Base-by-base conservation (phyloP, 139 green algal genomes). In the Micractinium sp. region DNA sequence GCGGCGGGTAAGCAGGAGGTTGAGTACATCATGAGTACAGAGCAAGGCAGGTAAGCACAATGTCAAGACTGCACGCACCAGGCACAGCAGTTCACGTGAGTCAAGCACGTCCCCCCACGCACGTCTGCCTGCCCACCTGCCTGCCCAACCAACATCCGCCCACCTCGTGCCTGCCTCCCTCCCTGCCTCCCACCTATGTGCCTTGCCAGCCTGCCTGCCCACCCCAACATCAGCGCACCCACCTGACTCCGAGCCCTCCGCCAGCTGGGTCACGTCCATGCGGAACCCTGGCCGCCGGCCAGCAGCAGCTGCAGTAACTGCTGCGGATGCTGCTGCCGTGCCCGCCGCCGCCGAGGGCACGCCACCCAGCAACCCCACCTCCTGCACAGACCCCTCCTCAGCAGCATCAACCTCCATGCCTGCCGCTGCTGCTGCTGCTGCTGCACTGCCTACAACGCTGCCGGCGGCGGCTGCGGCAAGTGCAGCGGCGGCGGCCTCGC, bases 241-340 rank as follows among this genome's bases (percentile, higher is more conserved):
- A 79, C 83, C 83, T 31, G 83, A 87, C 27, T 80, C 83, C 0
- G 83, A 87, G 38, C 41, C 38, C 29, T 87, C 83, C 33, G 83
- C 83, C 83, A 87, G 39, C 13, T 53, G 36, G 31, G 80, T 87
- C 14, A 87, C 41, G 18, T 87, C 66, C 71, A 89, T 29, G 53
- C 35, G 73, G 73, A 89, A 89, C 33, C 73, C 85, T 2, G 73
- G 85, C 1, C 74, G 85, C 47, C 53, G 36, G 14, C 13, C 23
- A 35, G 25, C 82, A 41, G 35, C 82, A 56, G 27, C 63, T 19
- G 12, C 23, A n/a, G n/a, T n/a, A n/a, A n/a, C n/a, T n/a, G n/a
- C n/a, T n/a, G n/a, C n/a, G n/a, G n/a, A n/a, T n/a, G 71, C 69
- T 29, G 85, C 73, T 36, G 19, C 66, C 82, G 27, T 2, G 1